Percentiles rank a stretch among this genome's conserved stretches.
Conservation (phyloP, 805 yeast species). For the Huiozyma naganishii region DNA sequence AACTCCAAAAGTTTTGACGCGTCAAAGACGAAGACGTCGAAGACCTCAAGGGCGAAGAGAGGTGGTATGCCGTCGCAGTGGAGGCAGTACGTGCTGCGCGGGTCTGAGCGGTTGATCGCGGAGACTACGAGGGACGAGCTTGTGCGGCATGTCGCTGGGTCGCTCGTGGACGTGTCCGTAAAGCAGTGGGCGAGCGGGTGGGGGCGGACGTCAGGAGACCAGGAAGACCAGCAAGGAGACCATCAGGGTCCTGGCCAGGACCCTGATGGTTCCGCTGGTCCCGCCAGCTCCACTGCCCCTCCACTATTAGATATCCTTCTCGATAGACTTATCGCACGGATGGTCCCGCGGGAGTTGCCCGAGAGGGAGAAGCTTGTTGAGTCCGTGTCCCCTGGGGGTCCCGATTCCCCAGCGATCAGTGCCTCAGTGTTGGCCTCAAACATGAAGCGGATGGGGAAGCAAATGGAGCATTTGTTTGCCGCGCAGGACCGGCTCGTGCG, state of each 20-base stretch:
- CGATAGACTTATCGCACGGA: constrained; percentile 40
- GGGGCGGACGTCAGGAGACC: too few species aligned
- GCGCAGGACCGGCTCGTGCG: constrained; percentile 52
- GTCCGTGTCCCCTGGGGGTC: constrained; percentile 25
- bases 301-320: constrained; percentile 35
- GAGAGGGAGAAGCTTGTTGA: constrained; percentile 31
- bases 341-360: constrained; percentile 39
- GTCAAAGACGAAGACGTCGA: too few species aligned
- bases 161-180: constrained; percentile 35
- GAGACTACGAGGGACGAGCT: constrained; percentile 16
- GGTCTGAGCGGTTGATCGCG: neutral
- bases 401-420: constrained; percentile 43
- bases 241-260: constrained; percentile 3
- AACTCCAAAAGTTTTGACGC: too few species aligned
- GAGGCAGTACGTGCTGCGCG: neutral
- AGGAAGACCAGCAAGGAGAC: constrained; percentile 9
- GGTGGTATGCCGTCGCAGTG: neutral
- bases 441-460: constrained; percentile 43
- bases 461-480: constrained; percentile 46
- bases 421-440: constrained; percentile 45
- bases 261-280: constrained; percentile 11
- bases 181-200: constrained; percentile 20
- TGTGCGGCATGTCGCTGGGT: constrained; percentile 33
- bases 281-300: constrained; percentile 34
- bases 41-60: too few species aligned